Evolutionary conservation across 768 basidiomycete genomes (phyloP).

Genomic region (Suillus subaureus): DNA sequence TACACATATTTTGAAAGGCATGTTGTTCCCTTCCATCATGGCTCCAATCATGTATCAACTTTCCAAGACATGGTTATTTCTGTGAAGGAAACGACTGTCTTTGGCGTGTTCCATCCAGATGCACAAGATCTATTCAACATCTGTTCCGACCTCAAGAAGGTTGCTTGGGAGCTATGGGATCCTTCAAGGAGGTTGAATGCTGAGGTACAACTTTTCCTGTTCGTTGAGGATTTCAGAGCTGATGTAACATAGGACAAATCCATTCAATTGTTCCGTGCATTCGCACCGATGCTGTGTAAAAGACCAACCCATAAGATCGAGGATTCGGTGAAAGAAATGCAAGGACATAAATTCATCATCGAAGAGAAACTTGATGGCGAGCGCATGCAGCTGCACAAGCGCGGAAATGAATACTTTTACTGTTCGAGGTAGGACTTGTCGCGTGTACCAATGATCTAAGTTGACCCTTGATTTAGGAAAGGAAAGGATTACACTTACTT

Average conservation of each 20-base stretch:
- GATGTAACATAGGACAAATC: conserved; percentile 68
- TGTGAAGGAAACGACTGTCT: conserved; percentile 92
- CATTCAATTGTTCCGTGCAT: conserved; percentile 81
- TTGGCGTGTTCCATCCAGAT: conserved; percentile 91
- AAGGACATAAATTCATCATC: conserved; percentile 76
- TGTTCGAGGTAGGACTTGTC: conserved; percentile 70
- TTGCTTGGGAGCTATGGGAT: conserved; percentile 88
- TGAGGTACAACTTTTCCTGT: conserved; percentile 40
- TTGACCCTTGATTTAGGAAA: conserved; percentile 52
- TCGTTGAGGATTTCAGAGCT: background rate
- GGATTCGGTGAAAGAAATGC: conserved; percentile 85
- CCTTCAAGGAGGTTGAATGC: conserved; percentile 64
- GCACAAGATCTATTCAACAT: conserved; percentile 95
- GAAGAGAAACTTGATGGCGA: conserved; percentile 99
- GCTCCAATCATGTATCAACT: background rate
- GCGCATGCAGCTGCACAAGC: conserved; percentile 92
- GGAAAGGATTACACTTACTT: conserved; percentile 90
- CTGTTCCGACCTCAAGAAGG: conserved; percentile 93
- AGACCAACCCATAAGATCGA: conserved; percentile 81
- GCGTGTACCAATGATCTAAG: background rate
- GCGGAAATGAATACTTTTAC: conserved; percentile 89
- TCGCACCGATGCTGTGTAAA: conserved; percentile 95
- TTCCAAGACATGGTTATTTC: conserved; percentile 83
- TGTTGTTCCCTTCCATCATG: conserved; percentile 1
- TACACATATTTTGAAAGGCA: conserved; percentile 95